Conservation (phyloP, 306 rosid genomes). For the Lathyrus tuberosus region DNA sequence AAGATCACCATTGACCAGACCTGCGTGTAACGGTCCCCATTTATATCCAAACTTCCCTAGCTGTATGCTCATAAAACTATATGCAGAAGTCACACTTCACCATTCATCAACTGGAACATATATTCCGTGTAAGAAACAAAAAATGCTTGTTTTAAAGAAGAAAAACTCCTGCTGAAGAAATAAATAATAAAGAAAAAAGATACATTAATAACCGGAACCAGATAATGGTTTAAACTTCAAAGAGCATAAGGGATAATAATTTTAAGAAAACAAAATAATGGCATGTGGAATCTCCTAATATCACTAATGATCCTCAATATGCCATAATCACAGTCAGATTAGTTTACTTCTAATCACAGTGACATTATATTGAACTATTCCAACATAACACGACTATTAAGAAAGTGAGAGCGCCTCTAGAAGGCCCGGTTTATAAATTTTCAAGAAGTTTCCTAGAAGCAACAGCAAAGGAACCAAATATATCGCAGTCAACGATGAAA, state of each 20-base stretch:
- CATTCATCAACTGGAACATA: slow-evolving; percentile 42
- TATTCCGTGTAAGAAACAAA: slow-evolving; percentile 40
- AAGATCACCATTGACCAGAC: slow-evolving; percentile 46
- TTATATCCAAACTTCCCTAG: slow-evolving; percentile 49
- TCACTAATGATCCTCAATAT: slow-evolving; percentile 23
- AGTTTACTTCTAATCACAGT: background rate
- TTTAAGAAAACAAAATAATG: slow-evolving; percentile 23
- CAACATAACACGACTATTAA: slow-evolving; percentile 28
- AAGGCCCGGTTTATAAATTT: slow-evolving; percentile 8
- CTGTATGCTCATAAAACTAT: slow-evolving; percentile 50
- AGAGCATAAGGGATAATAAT: slow-evolving; percentile 14
- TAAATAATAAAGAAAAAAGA: slow-evolving; percentile 40
- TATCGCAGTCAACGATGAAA: slow-evolving; percentile 35
- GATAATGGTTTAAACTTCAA: slow-evolving; percentile 34
- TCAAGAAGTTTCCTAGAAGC: slow-evolving; percentile 22
- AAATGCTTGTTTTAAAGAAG: slow-evolving; percentile 38
- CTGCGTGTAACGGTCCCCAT: slow-evolving; percentile 89
- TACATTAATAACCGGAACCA: slow-evolving; percentile 40
- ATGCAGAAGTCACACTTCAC: slow-evolving; percentile 51
- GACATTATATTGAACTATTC: slow-evolving; percentile 27
- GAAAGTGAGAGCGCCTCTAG: slow-evolving; percentile 6
- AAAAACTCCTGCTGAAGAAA: slow-evolving; percentile 48
- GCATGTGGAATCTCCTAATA: slow-evolving; percentile 12
- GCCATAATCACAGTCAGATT: slow-evolving; percentile 25
- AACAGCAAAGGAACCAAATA: slow-evolving; percentile 31